phyloP scores from a whole-genome alignment of 2,329 filamentous ascomycete species.

The Aspergillus nomiae region DNA sequence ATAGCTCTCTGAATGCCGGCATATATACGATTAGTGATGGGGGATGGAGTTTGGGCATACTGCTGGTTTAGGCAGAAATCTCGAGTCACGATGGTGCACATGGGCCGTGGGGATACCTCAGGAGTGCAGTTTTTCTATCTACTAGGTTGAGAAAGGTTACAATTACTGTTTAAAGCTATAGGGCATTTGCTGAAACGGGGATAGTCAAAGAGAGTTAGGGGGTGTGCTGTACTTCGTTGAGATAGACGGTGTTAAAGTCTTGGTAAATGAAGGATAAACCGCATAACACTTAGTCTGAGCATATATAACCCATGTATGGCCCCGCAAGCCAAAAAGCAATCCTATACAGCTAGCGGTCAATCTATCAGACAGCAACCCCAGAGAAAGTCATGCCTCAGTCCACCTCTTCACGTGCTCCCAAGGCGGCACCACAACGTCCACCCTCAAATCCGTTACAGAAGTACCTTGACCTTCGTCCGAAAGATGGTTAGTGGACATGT shows the following conservation, averaged over 20 bases:
- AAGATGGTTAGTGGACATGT: constrained; percentile 1
- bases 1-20: neutral
- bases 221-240: neutral
- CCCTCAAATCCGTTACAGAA: neutral
- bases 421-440: neutral
- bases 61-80: neutral
- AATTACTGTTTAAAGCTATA: too few relatives aligned
- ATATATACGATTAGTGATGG: neutral
- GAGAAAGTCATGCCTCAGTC: neutral
- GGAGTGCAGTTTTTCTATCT: too few relatives aligned
- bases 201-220: too few relatives aligned
- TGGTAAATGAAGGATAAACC: neutral
- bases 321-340: neutral
- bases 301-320: neutral
- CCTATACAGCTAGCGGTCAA: neutral
- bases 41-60: neutral
- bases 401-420: neutral
- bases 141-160: too few relatives aligned
- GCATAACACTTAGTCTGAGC: neutral
- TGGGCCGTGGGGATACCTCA: too few relatives aligned
- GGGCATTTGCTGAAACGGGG: too few relatives aligned
- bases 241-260: neutral
- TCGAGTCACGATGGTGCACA: too few relatives aligned
- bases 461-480: constrained; percentile 5
- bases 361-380: neutral